Conservation (phyloP, 805 yeast species). For the Yarrowia phangngaensis region DNA sequence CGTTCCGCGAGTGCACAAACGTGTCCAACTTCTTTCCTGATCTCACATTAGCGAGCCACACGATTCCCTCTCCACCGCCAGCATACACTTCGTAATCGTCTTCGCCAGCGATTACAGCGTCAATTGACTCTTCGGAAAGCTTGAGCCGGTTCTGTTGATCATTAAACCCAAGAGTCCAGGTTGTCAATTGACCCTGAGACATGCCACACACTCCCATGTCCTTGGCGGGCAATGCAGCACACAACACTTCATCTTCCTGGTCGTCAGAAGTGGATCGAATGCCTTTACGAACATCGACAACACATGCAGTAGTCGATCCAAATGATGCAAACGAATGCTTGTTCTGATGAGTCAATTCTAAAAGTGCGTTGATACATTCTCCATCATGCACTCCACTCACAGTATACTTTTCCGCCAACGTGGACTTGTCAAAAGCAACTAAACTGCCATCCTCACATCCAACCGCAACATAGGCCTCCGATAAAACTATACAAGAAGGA, state of each 20-base stretch:
- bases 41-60: constrained; percentile 63
- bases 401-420: constrained; percentile 49
- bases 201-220: constrained; percentile 73
- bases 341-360: constrained; percentile 64
- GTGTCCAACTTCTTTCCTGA: constrained; percentile 61
- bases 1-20: constrained; percentile 30
- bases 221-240: constrained; percentile 63
- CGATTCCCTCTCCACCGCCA: constrained; percentile 42
- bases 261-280: constrained; percentile 68
- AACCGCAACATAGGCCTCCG: constrained; percentile 38
- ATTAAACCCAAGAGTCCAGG: constrained; percentile 59
- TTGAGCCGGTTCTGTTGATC: constrained; percentile 80
- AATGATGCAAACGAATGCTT: constrained; percentile 73
- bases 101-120: constrained; percentile 32
- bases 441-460: constrained; percentile 71
- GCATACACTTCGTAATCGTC: constrained; percentile 33
- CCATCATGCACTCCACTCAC: constrained; percentile 64
- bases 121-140: constrained; percentile 43
- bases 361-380: constrained; percentile 62
- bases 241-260: constrained; percentile 88
- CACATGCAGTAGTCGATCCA: constrained; percentile 78
- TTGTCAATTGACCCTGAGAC: constrained; percentile 84
- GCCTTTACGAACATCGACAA: constrained; percentile 74
- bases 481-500: constrained; percentile 37
- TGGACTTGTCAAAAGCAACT: constrained; percentile 54